Conservation (phyloP, 176 grass and related monocot species). For the Aegilops sharonensis region DNA sequence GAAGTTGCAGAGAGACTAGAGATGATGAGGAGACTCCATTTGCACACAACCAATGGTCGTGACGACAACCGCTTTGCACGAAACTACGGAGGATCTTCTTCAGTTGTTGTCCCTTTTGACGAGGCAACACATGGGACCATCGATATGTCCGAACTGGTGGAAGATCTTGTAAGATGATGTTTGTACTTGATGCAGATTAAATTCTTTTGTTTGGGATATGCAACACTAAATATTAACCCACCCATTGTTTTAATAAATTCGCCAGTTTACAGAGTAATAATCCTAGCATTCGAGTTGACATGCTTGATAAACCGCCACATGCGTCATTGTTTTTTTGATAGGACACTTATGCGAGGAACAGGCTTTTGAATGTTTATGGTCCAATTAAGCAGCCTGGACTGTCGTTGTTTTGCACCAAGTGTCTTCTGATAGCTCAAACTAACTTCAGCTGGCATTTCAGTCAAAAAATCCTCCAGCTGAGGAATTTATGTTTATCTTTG, state of each 20-base stretch:
- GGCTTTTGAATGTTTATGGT: not conserved
- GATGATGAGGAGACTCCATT: not conserved
- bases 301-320: not conserved
- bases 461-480: no score
- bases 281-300: not conserved
- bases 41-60: not conserved
- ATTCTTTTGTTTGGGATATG: not conserved
- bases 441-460: not conserved
- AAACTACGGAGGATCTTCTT: not conserved
- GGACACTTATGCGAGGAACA: not conserved
- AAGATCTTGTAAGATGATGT: not conserved
- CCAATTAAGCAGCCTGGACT: not conserved
- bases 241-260: not conserved
- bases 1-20: not conserved
- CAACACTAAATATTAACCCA: not conserved
- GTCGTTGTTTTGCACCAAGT: not conserved
- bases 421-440: not conserved
- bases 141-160: not conserved
- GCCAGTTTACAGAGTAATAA: not conserved
- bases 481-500: not conserved
- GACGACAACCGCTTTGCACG: not conserved
- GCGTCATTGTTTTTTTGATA: not conserved
- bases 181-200: not conserved
- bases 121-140: not conserved
- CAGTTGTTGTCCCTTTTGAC: not conserved